Base-by-base conservation (phyloP, 2,329 filamentous ascomycete genomes). In the Aaosphaeria arxii region DNA sequence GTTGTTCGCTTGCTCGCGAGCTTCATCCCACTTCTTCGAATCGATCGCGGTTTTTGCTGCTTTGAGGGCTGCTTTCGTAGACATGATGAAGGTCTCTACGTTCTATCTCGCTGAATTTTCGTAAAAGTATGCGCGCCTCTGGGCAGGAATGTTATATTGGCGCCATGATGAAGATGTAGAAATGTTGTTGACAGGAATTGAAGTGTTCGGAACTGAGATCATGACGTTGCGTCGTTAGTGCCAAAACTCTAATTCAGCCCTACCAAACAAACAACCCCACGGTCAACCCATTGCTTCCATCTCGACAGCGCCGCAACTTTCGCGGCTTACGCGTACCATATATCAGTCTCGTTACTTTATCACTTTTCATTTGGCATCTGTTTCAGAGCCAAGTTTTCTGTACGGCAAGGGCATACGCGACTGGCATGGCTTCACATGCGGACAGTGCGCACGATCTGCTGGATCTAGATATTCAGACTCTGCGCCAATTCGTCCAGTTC, bases 401-500 rank as follows among this genome's bases (percentile, higher is more conserved):
- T 24, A 24, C 17, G 17, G 17, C 17, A 24, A 24, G 17, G 17
- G 17, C 17, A 24, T 24, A 24, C 17, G 17, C 17, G 17, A 24
- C 17, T 24, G 17, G 17, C 17, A 69, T 69, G 66, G 63, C 63
- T 52, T 67, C 63, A 53, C 64, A 63, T 42, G 58, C 55, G 24
- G 60, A 69, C 51, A 68, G 67, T 51, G 67, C 67, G 29, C 65
- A 71, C 52, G 63, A 69, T 46, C 41, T 69, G 35, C 54, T 79
- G n/a, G 82, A 89, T 29, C 87, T 90, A 76, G 91, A 97, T 63
- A 80, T 83, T 40, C 83, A 82, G 40, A 76, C 92, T n/a, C 74
- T 99, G 28, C 80, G 86, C 46, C 85, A 91, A 56, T 99, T 92
- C 63, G 87, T 89, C 53, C 75, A 79, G 4, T 85, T 94, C 57